Conservation (phyloP, 768 basidiomycete genomes). For the Tricholoma terreum region DNA sequence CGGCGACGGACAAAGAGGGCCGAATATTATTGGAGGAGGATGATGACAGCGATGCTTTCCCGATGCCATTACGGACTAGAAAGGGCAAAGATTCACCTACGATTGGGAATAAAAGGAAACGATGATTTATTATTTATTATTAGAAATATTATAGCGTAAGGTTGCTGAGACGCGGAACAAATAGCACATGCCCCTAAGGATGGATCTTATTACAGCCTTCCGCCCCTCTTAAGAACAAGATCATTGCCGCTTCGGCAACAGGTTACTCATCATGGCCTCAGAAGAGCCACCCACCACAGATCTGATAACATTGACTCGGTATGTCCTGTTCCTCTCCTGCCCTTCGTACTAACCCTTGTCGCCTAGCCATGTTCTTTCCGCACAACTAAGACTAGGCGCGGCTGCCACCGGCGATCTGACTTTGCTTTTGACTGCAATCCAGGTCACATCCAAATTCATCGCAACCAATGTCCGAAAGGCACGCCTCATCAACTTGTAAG, state of each 20-base stretch:
- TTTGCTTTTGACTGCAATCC: conserved; percentile 90
- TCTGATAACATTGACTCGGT: conserved; percentile 92
- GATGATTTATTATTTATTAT: no score
- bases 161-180: no score
- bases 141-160: no score
- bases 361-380: conserved; percentile 78
- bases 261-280: conserved; percentile 38
- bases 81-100: conserved; percentile 54
- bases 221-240: no score
- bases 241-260: no score
- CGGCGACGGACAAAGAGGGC: conserved; percentile 22
- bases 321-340: conserved; percentile 17
- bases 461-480: conserved; percentile 97
- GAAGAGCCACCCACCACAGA: conserved; percentile 80
- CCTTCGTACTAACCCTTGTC: not conserved
- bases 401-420: conserved; percentile 93
- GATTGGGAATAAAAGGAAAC: conserved; percentile 62
- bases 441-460: conserved; percentile 95
- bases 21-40: conserved; percentile 44
- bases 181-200: no score
- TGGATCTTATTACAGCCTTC: no score
- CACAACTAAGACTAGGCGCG: conserved; percentile 79
- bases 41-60: conserved; percentile 73
- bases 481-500: conserved; percentile 93
- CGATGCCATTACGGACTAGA: conserved; percentile 66